Evolutionary conservation across 2,329 filamentous ascomycete genomes (phyloP), one percentile per base, ranked within the genome.

Genomic region (Hymenoscyphus salicellus): DNA sequence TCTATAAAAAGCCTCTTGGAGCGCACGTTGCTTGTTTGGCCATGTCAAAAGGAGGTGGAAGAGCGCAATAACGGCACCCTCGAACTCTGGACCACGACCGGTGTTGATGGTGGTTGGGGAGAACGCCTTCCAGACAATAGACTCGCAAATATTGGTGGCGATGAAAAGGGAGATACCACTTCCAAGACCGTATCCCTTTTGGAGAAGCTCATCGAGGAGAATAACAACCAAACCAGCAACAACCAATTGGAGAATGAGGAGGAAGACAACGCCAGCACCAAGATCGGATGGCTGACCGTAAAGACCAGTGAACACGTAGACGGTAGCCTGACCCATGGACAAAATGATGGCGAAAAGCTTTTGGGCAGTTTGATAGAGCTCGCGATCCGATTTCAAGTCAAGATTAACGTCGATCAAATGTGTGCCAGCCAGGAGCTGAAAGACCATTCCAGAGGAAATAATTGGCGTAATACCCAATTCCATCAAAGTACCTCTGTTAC

Each of bases 331-430:
- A 73, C 95, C 95, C 80, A 97, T 95, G 70, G 94, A 96, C 73
- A 99, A 87, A 78, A 99, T 96, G 77, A 99, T 96, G 73, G 95
- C 95, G 76, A 97, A 94, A 71, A 97, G 90, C 85, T 99, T 99
- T 86, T 99, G 95, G 63, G 96, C 95, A 70, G 94, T 99, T 85
- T 99, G 95, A 88, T 99, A 99, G 71, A 99, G 89, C 85, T 99
- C 95, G 81, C 95, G 95, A 82, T 99, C 95, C 80, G 94, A 95
- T 87, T 99, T 99, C 81, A 98, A 89, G 86, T 99, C 95, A 75
- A 99, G 91, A 87, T 99, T 98, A 85, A 99, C 94, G 79, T 99
- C 95, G 81, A 99, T 98, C 83, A 98, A 90, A 86, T 99, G 95
- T 79, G 95, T 99, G 78, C 95, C 95, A 77, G 95, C 95, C 72